A percentile compares a stretch with the other conserved stretches of the same genome.
Conservation (phyloP, 1,284 basidiomycete genomes). For the Leccinum solheimii region DNA sequence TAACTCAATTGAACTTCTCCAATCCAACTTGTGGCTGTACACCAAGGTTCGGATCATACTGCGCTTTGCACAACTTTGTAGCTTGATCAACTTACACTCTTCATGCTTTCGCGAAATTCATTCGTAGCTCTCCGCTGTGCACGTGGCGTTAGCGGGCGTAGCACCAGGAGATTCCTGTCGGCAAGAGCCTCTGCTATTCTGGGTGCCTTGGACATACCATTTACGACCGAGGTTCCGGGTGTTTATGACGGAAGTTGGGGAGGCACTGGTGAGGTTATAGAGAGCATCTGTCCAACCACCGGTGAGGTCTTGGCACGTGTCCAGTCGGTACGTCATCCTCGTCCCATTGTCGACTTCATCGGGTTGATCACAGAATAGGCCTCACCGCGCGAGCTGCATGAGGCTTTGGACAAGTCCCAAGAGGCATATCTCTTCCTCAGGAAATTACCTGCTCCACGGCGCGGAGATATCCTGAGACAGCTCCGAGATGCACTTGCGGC, state of each 20-base stretch:
- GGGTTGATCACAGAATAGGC: slow-evolving; percentile 43
- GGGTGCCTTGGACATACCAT: slow-evolving; percentile 60
- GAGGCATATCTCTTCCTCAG: slow-evolving; percentile 75
- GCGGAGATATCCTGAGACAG: slow-evolving; percentile 88
- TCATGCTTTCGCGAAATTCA: slow-evolving; percentile 28
- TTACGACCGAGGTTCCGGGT: slow-evolving; percentile 54
- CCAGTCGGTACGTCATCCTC: slow-evolving; percentile 49
- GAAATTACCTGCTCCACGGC: slow-evolving; percentile 78
- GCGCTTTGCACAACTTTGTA: not conserved
- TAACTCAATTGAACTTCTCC: not conserved
- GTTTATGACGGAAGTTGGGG: slow-evolving; percentile 80
- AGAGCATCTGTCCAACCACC: slow-evolving; percentile 74
- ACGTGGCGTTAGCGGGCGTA: not conserved
- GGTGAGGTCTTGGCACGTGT: slow-evolving; percentile 74
- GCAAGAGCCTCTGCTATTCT: slow-evolving; percentile 65
- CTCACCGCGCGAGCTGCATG: slow-evolving; percentile 65
- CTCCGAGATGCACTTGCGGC: slow-evolving; percentile 79
- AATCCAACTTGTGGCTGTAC: slow-evolving; percentile 20
- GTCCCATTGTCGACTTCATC: not conserved
- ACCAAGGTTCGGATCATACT: slow-evolving; percentile 10
- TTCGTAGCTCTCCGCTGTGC: slow-evolving; percentile 8
- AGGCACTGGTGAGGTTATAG: slow-evolving; percentile 69
- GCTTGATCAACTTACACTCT: not conserved
- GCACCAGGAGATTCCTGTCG: slow-evolving; percentile 43
- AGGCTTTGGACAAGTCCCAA: slow-evolving; percentile 60